Base-by-base conservation (phyloP, 2,329 filamentous ascomycete species). In the Sclerotiophoma versabilis region DNA sequence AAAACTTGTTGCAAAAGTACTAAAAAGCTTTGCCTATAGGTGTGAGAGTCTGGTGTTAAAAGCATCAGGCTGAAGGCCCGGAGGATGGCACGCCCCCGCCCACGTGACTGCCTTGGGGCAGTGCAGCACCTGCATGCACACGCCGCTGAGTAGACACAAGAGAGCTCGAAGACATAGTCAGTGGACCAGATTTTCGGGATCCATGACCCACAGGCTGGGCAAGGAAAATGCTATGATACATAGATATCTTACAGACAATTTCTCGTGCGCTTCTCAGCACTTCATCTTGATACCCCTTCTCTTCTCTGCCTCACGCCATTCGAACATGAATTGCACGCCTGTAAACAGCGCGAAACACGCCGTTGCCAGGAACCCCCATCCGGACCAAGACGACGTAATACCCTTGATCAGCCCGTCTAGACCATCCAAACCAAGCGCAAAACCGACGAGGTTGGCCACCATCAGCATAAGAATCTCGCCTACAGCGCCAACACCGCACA, bases 381-480 rank as follows among this genome's bases (percentile, higher is more conserved):
- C 93, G 36, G 86, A 86, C 79, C 86, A 91, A 53, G 90, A 90
- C 15, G 85, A 85, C 46, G 96, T 79, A 53, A 98, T 92, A 1
- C 89, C 88, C 53, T 81, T 80, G 9, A 96, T 73, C 43, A 98
- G 85, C 25, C 84, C 89, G 74, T 90, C 84, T 69, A 98, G 65
- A 0, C 96, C 95, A 69, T 99, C 95, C 43, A 97, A 63, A 0
- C 96, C 96, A 11, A 99, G 83, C 0, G 93, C 95, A 76, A 98
- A 99, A 0, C 95, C 95, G 10, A 99, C 92, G 15, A 99, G 78
- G 71, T 99, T 99, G 14, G 93, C 95, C 37, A 85, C 83, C 84
- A 98, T 96, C 90, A 99, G 95, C 89, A 97, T 92, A 41, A 98
- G 77, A 20, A 96, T 83, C 65, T 97, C 97, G 0, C 78, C 84